Evolutionary conservation across 495 filamentous ascomycete species (phyloP).

Genomic region (Penicillium samsonianum): DNA sequence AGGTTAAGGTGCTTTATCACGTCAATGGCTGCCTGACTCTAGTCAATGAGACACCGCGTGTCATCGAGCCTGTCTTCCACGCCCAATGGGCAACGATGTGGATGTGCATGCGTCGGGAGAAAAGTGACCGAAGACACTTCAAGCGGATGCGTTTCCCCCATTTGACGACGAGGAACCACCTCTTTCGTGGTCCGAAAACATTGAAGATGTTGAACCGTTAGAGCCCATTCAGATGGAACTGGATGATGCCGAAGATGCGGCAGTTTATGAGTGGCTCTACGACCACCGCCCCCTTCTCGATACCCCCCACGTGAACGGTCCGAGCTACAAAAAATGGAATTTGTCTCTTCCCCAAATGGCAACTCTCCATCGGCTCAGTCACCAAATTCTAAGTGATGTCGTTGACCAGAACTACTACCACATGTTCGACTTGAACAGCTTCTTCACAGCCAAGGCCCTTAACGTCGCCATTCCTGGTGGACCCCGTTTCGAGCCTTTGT

Average conservation of each 20-base stretch:
- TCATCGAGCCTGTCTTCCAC: conserved; percentile 98
- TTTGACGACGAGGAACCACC: conserved; percentile 99
- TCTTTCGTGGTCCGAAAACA: conserved; percentile 96
- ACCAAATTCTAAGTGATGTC: conserved; percentile 86
- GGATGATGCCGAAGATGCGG: conserved; percentile 89
- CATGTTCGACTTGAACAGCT: conserved; percentile 95
- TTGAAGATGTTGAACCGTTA: conserved; percentile 95
- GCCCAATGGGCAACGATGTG: conserved; percentile 99
- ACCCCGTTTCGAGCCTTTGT: conserved; percentile 94
- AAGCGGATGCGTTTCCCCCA: conserved; percentile 98
- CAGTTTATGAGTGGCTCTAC: conserved; percentile 97
- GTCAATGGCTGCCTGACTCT: conserved; percentile 96
- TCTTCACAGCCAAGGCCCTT: conserved; percentile 93
- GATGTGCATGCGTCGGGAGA: conserved; percentile 97
- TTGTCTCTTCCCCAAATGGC: conserved; percentile 94
- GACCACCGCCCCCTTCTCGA: conserved; percentile 91
- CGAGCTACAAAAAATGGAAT: conserved; percentile 97
- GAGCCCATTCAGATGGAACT: conserved; percentile 99
- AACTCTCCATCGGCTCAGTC: conserved; percentile 86
- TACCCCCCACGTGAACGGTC: conserved; percentile 91
- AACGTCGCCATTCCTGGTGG: conserved; percentile 98
- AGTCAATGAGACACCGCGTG: conserved; percentile 94
- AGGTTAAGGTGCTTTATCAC: conserved; percentile 98
- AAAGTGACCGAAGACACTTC: conserved; percentile 94
- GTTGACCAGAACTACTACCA: conserved; percentile 97